phyloP scores from a whole-genome alignment of 257 asterid genomes.

The Lycium barbarum region DNA sequence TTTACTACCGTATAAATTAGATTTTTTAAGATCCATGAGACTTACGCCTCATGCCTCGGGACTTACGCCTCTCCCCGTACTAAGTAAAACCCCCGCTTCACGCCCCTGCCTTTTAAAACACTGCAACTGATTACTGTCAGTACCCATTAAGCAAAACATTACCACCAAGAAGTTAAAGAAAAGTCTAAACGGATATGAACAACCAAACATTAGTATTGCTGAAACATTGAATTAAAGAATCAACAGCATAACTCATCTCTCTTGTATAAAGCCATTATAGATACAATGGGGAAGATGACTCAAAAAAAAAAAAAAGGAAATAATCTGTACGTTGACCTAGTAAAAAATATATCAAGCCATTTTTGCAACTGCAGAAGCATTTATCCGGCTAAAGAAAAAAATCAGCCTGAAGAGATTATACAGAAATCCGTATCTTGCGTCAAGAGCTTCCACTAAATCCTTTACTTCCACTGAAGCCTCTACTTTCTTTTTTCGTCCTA shows the following conservation, averaged over 20 bases:
- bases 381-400: background rate
- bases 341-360: background rate
- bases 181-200: slow-evolving; percentile 3
- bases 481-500: slow-evolving; percentile 50
- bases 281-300: background rate
- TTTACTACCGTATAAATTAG: no score
- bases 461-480: slow-evolving; percentile 42
- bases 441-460: slow-evolving; percentile 31
- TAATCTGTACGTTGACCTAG: background rate
- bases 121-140: no score
- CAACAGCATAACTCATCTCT: background rate
- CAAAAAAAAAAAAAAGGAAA: background rate
- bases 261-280: background rate
- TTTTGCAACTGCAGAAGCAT: slow-evolving; percentile 1
- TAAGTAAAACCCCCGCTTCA: no score
- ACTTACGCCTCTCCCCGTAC: no score
- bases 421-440: slow-evolving; percentile 15
- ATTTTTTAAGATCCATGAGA: no score
- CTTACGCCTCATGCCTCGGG: no score
- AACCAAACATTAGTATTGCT: background rate
- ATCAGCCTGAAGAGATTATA: background rate
- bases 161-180: no score
- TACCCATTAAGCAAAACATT: no score
- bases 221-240: slow-evolving; percentile 12
- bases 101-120: no score